Evolutionary conservation across 2,329 filamentous ascomycete species (phyloP), one percentile per base, ranked within the genome.

Genomic region (Rasamsonia emersonii): DNA sequence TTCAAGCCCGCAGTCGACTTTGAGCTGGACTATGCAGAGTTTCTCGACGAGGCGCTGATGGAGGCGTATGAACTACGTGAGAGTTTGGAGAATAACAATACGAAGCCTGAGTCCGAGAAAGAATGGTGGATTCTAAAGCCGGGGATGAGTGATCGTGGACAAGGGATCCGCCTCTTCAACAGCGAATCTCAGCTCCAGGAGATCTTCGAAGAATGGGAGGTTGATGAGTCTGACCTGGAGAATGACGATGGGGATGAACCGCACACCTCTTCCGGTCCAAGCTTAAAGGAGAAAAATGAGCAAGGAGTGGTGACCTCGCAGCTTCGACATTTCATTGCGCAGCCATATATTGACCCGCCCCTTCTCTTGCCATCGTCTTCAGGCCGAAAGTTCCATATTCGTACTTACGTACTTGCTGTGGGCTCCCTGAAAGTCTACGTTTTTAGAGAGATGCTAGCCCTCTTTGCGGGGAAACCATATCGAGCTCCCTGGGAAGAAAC

Each of bases 121-220:
- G 77, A 93, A 54, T 98, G 89, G 89, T 98, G 91, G 91, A 96
- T 98, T 44, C 59, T 98, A 38, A 98, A 98, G 61, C 89, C 91
- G 0, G 82, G 89, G 6, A 96, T 98, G 91, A 94, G 86, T 56
- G 91, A 98, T 54, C 75, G 89, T 15, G 91, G 89, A 0, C 88
- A 95, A 54, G 91, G 91, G 1, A 95, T 98, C 36, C 67, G 85
- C 23, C 65, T 98, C 1, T 98, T 98, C 58, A 83, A 77, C 47
- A 85, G 77, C 2, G 83, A 91, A 65, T 77, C 80, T 35, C 79
- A 93, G 51, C 64, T 98, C n/a, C 80, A 82, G 39, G 70, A 54
- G 9, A 91, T 98, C 33, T 98, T 96, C 51, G 86, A 95, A 45
- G 79, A 75, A 35, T 98, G 91, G 86, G 89, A 95, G 54, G 76